Evolutionary conservation across 1,139 yeast species (phyloP).

Genomic region (Blastobotrys ciferrii): DNA sequence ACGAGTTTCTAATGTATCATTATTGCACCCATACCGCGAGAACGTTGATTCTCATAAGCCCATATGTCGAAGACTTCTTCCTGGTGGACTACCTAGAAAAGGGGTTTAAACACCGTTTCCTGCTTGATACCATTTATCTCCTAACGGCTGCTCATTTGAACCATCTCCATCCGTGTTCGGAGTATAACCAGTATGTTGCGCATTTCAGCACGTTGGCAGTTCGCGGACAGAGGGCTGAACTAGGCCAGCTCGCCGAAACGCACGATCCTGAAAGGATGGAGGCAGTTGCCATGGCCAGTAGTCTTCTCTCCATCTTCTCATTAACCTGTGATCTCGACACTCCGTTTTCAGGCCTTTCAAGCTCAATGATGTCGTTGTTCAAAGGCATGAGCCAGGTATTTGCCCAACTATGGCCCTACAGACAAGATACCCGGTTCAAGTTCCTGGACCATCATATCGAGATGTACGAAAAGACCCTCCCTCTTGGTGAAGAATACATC

Average conservation of each 20-base stretch:
- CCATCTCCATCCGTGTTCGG: slow-evolving; percentile 2
- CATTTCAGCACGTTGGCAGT: background rate
- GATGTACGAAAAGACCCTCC: background rate
- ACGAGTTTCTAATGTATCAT: slow-evolving; percentile 5
- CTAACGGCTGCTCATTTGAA: slow-evolving; percentile 1
- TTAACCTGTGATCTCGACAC: background rate
- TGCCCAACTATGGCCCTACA: background rate
- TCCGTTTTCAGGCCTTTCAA: background rate
- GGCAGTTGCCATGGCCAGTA: slow-evolving; percentile 2
- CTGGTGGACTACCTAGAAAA: background rate
- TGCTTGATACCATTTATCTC: slow-evolving; percentile 5
- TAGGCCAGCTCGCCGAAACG: background rate
- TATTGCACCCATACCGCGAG: background rate
- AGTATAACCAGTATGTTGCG: background rate
- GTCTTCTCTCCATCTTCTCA: background rate
- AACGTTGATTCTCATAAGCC: background rate
- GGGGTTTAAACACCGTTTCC: background rate
- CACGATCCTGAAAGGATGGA: background rate
- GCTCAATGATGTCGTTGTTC: background rate
- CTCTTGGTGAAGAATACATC: background rate
- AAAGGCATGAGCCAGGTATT: background rate
- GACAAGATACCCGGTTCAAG: background rate
- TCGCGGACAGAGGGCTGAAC: background rate
- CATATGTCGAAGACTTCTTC: background rate
- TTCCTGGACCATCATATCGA: background rate